Evolutionary conservation across 495 filamentous ascomycete genomes (phyloP), one percentile per base, ranked within the genome.

Genomic region (Thermothielavioides terrestris): DNA sequence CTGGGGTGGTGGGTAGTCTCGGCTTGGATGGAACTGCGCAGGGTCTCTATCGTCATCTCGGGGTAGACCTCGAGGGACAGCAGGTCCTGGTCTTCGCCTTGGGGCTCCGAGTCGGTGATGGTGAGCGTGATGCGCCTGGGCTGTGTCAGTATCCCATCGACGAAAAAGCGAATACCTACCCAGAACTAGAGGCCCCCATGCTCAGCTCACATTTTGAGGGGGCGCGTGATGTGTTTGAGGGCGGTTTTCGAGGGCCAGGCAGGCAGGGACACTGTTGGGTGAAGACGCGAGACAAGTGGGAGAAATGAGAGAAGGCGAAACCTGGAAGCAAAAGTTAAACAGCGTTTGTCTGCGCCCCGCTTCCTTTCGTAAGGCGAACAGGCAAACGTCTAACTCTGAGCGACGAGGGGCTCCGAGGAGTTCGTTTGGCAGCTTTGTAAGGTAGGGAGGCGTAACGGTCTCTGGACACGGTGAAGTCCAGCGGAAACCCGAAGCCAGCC

Each of bases 21-120:
- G 48, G 72, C 73, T 53, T 78, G 70, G 54, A 98, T 83, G 61
- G 88, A 84, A 59, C 80, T 85, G 68, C 95, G 95, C 46, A 98
- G 79, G 39, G 85, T 84, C 57, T 81, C 82, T 46, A 96, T 64
- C n/a, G 85, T 89, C 77, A 92, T 89, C 58, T 85, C 85, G 34
- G 81, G 74, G 51, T 81, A 82, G 50, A 96, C 82, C 50, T 95
- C 90, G 44, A 95, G 79, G 46, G 83, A 83, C 55, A 95, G 75
- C 55, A 94, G 79, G 60, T 91, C 86, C 58, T 82, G 77, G 57
- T 92, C 88, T 46, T 70, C 67, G 55, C 70, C 69, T 50, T 73
- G 61, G 73, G 79, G 72, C 73, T 83, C 72, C 75, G 86, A 85
- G 58, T 94, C 86, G 58, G 78, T 86, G 57, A 98, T 83, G 47